Evolutionary conservation across 148 eudicot species (phyloP).

Genomic region (Cornus florida): DNA sequence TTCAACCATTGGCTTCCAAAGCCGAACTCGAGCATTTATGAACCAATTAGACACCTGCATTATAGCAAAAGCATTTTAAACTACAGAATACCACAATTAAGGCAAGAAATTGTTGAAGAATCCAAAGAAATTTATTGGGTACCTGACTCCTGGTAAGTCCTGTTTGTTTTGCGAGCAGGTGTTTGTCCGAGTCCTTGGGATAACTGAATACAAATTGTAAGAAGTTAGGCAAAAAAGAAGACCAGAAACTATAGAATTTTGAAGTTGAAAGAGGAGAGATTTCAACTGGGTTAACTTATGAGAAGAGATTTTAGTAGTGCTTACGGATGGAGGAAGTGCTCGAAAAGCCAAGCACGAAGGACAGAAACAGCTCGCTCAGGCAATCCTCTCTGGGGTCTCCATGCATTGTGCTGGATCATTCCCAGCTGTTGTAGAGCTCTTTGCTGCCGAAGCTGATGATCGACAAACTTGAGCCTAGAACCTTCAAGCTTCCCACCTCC

Average conservation of each 20-base stretch:
- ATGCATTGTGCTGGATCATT: constrained; percentile 80
- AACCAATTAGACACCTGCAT: constrained; percentile 85
- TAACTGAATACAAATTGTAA: constrained; percentile 40
- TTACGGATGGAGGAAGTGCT: constrained; percentile 93
- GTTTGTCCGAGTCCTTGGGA: constrained; percentile 78
- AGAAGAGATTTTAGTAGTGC: not conserved
- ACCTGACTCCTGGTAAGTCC: constrained; percentile 85
- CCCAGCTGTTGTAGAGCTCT: constrained; percentile 77
- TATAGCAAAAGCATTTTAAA: not conserved
- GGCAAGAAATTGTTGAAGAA: not conserved
- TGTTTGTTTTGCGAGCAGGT: constrained; percentile 70
- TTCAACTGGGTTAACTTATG: not conserved
- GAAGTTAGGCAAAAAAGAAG: not conserved
- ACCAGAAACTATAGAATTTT: not conserved
- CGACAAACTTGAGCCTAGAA: constrained; percentile 69
- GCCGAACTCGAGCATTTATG: constrained; percentile 85
- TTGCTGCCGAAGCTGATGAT: constrained; percentile 77
- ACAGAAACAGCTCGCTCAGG: constrained; percentile 93
- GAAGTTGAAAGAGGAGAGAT: not conserved
- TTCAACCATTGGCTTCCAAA: constrained; percentile 94
- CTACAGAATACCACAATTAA: not conserved
- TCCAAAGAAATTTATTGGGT: not conserved
- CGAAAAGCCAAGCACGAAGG: constrained; percentile 95
- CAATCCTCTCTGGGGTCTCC: constrained; percentile 93
- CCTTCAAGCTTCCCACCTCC: constrained; percentile 53